A percentile compares a stretch with the other conserved stretches of the same genome.
These are phyloP conservation scores for Malassezia equina DNA, from an alignment of 1,284 basidiomycete genomes.

Conservation along the genomic window DNA sequence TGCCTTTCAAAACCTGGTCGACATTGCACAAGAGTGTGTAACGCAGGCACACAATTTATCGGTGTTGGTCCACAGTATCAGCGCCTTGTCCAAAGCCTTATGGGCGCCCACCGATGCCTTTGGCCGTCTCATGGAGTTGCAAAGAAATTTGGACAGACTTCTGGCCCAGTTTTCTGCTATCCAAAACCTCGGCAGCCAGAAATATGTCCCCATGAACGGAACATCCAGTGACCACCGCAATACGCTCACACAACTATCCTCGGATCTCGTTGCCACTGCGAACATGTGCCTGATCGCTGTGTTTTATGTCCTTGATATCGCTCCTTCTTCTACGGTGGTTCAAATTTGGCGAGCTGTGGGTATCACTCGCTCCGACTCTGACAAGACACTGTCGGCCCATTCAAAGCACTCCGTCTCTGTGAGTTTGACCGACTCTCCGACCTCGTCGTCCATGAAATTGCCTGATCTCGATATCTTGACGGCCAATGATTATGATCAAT, in stretches of 20 bases:
- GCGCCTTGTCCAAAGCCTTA: background rate
- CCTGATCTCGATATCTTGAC: background rate
- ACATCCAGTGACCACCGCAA: background rate
- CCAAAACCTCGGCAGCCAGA: background rate
- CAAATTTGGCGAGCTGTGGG: background rate
- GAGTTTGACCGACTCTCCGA: background rate
- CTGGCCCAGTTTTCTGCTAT: background rate
- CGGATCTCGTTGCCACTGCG: background rate
- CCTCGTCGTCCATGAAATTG: background rate
- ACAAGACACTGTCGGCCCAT: no score
- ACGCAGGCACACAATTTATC: slow-evolving; percentile 60
- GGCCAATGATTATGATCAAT: background rate
- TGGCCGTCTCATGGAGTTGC: background rate
- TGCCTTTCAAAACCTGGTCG: slow-evolving; percentile 83
- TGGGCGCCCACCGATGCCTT: background rate
- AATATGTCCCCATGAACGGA: background rate
- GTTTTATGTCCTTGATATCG: background rate
- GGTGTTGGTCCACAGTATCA: slow-evolving; percentile 64
- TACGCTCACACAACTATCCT: background rate
- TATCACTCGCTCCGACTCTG: no score
- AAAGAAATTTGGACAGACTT: background rate
- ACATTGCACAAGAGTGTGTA: slow-evolving; percentile 68
- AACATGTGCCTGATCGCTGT: background rate
- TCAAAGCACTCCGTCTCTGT: background rate
- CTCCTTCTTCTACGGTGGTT: background rate